Evolutionary conservation across 1,139 yeast species (phyloP).

Genomic region (Zhuliangozyma blackwelliae): DNA sequence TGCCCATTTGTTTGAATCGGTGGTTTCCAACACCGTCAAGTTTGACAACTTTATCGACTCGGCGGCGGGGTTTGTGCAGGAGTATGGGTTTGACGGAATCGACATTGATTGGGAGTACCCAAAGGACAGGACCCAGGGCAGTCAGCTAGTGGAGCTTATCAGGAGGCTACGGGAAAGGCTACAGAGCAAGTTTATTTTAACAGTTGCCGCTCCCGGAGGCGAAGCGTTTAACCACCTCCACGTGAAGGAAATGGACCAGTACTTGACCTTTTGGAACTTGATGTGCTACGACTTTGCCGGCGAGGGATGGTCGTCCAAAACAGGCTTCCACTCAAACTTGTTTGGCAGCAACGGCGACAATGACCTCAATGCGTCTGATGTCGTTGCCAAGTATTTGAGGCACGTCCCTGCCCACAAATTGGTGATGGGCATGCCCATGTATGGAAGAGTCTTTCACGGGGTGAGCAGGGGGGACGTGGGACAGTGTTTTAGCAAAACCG

Average conservation of each 20-base stretch:
- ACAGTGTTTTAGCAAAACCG: too few species aligned
- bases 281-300: slow-evolving; percentile 92
- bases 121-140: slow-evolving; percentile 39
- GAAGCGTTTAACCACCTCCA: slow-evolving; percentile 41
- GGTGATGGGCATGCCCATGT: slow-evolving; percentile 84
- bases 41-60: slow-evolving; percentile 48
- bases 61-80: slow-evolving; percentile 42
- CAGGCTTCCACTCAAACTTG: slow-evolving; percentile 71
- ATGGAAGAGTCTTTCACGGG: slow-evolving; percentile 66
- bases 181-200: slow-evolving; percentile 33
- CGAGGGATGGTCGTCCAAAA: slow-evolving; percentile 55
- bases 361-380: slow-evolving; percentile 43
- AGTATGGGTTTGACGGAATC: slow-evolving; percentile 78
- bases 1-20: slow-evolving; percentile 44
- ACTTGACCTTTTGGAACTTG: slow-evolving; percentile 69
- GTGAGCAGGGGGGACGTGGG: slow-evolving; percentile 4
- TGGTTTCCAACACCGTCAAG: slow-evolving; percentile 34
- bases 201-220: slow-evolving; percentile 78
- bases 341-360: slow-evolving; percentile 42
- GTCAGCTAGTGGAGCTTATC: slow-evolving; percentile 43
- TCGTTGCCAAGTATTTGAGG: slow-evolving; percentile 41
- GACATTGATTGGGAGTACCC: slow-evolving; percentile 98
- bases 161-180: slow-evolving; percentile 38
- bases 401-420: slow-evolving; percentile 52
- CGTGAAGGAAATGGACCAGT: slow-evolving; percentile 50